phyloP scores from a whole-genome alignment of 2,329 filamentous ascomycete species.

The Diaporthe batatas region DNA sequence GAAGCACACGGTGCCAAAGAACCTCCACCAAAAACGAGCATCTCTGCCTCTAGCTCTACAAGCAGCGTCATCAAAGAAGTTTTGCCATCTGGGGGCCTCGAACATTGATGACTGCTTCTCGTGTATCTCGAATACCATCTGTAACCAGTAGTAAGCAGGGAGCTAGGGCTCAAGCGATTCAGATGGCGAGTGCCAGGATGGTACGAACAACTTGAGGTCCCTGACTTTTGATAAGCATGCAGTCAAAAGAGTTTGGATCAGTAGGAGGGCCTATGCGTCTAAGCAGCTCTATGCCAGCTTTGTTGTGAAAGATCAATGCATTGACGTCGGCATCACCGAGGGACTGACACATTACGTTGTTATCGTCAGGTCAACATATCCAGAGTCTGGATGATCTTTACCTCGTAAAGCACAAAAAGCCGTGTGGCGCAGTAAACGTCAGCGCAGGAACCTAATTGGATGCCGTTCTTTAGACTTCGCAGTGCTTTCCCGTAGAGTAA shows the following conservation, averaged over 20 bases:
- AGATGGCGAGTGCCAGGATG: neutral
- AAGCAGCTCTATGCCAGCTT: neutral
- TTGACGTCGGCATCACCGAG: neutral
- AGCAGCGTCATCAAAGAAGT: neutral
- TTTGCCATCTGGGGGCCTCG: neutral
- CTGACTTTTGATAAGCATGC: neutral
- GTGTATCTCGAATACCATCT: neutral
- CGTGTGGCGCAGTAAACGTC: neutral
- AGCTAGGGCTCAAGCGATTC: too few species aligned
- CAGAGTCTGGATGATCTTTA: neutral
- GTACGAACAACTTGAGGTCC: neutral
- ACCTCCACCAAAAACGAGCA: neutral
- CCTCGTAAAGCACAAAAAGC: neutral
- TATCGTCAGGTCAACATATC: neutral
- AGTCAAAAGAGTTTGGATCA: neutral
- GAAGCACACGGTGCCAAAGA: neutral
- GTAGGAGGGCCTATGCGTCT: neutral
- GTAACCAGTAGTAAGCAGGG: neutral
- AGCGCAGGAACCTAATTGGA: neutral
- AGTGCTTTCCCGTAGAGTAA: neutral
- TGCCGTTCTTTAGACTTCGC: neutral
- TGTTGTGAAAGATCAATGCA: neutral
- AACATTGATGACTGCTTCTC: neutral
- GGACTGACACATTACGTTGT: neutral
- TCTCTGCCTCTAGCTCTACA: neutral